Base-by-base conservation (phyloP, 257 asterid genomes). In the Avicennia marina region DNA sequence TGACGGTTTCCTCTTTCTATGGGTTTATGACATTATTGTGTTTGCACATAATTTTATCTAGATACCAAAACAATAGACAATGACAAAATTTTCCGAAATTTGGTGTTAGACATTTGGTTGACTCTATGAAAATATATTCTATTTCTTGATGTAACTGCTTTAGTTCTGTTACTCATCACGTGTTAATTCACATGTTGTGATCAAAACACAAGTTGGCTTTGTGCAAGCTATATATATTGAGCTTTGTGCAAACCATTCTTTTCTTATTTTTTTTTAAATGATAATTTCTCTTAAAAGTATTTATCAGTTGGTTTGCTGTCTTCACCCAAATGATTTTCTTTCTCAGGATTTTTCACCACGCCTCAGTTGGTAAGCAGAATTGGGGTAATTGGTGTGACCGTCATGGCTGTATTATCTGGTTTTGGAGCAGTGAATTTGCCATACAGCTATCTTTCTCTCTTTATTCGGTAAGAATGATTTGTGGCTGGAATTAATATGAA, bases 391-490 rank as follows among this genome's bases (percentile, higher is more conserved):
- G 97, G 98, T 20, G 98, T 93, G 78, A 85, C 98, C 66, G 78
- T 93, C 62, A 89, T 89, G 95, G 95, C 98, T 21, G 82, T 93
- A 40, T 80, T 93, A 58, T 88, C 98, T 60, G 98, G 97, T 51
- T 93, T 93, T 77, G 98, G 98, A 70, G 98, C 97, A 47, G 98
- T 93, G 58, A 93, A 93, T 78, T 77, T 93, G 78, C 98, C 98
- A 11, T 93, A 88, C 67, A 88, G 97, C 71, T 93, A 93, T 69
- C 78, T 93, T 20, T 93, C 98, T 63, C 95, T 93, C 48, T 93
- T 93, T 79, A 93, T 93, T 48, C 78, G 98, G 98, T 85, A 76
- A 79, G 84, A 56, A 50, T 15, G n/a, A 44, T 27, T 39, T 56
- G 5, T 56, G 58, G 53, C 18, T 48, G 64, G 55, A 41, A 54